Evolutionary conservation across 768 basidiomycete species (phyloP).

Genomic region (Naganishia friedmannii): DNA sequence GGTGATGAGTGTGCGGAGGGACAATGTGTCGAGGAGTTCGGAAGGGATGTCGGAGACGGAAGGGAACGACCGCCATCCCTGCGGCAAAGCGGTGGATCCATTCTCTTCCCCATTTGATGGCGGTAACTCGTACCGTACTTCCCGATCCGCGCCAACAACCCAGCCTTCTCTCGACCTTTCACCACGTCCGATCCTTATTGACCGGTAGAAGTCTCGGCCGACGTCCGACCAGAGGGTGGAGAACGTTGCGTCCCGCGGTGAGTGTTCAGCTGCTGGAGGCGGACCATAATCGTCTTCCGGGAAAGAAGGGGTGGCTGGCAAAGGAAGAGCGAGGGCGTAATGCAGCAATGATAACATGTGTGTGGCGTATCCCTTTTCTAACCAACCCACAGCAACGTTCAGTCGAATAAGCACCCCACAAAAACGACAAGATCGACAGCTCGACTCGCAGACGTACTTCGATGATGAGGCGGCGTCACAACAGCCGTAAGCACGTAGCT

Average conservation of each 20-base stretch:
- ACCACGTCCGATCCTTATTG: conserved; percentile 2
- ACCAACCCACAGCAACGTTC: background rate
- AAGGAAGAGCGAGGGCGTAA: conserved; percentile 5
- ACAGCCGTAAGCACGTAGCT: conserved; percentile 20
- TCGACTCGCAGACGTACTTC: background rate
- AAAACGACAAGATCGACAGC: background rate
- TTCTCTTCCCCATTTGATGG: too few relatives aligned
- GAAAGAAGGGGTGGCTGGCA: conserved; percentile 1
- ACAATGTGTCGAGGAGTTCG: background rate
- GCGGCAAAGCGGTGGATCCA: background rate
- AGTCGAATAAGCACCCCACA: background rate
- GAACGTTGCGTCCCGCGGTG: conserved; percentile 11
- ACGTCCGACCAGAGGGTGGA: conserved; percentile 26
- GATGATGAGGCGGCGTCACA: conserved; percentile 20
- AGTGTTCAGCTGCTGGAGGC: background rate
- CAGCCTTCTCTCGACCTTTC: conserved; percentile 14
- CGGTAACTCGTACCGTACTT: conserved; percentile 14
- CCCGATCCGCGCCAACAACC: conserved; percentile 10
- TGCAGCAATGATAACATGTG: conserved; percentile 23
- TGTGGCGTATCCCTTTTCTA: conserved; percentile 23
- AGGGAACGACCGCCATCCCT: conserved; percentile 6
- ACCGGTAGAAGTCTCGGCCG: conserved; percentile 16
- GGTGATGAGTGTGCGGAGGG: background rate
- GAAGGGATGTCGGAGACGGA: conserved; percentile 1
- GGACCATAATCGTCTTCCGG: conserved; percentile 3